phyloP scores from a whole-genome alignment of 129 eudicot species.

The Flaveria brownii region DNA sequence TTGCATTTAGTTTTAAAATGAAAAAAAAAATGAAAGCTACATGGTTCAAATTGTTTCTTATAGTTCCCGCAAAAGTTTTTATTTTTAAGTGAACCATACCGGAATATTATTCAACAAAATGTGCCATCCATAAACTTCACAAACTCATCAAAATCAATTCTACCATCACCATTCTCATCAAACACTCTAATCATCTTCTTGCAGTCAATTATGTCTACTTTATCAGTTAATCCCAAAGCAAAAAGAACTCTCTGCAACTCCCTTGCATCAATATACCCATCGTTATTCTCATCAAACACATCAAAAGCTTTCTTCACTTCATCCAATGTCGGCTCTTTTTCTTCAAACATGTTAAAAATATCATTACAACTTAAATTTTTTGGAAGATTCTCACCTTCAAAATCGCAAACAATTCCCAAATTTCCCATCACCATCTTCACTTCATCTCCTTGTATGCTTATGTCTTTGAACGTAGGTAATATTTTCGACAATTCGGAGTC shows the following conservation, averaged over 20 bases:
- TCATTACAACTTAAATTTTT: constrained; percentile 43
- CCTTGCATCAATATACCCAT: constrained; percentile 79
- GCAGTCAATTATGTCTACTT: constrained; percentile 49
- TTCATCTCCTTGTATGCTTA: constrained; percentile 30
- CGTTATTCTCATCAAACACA: constrained; percentile 75
- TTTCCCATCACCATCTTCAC: constrained; percentile 44
- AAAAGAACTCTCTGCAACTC: constrained; percentile 65
- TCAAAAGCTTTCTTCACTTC: constrained; percentile 75
- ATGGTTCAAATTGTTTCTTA: too few relatives aligned
- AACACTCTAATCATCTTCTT: constrained; percentile 67
- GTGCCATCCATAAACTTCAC: constrained; percentile 50
- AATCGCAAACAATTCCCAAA: constrained; percentile 38
- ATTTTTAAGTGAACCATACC: too few relatives aligned
- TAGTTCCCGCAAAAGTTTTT: too few relatives aligned
- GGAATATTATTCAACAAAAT: too few relatives aligned
- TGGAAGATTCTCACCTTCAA: constrained; percentile 30
- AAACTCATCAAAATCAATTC: constrained; percentile 65
- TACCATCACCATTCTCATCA: constrained; percentile 59
- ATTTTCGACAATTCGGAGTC: constrained; percentile 24
- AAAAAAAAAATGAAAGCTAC: too few relatives aligned
- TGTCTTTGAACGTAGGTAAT: constrained; percentile 24
- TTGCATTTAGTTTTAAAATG: too few relatives aligned
- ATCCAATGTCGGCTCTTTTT: constrained; percentile 47
- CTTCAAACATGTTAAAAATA: constrained; percentile 56
- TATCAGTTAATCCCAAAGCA: constrained; percentile 58